These are phyloP conservation scores for Alternaria triticina DNA, from an alignment of 2,329 filamentous ascomycete genomes.

Conservation along the genomic window DNA sequence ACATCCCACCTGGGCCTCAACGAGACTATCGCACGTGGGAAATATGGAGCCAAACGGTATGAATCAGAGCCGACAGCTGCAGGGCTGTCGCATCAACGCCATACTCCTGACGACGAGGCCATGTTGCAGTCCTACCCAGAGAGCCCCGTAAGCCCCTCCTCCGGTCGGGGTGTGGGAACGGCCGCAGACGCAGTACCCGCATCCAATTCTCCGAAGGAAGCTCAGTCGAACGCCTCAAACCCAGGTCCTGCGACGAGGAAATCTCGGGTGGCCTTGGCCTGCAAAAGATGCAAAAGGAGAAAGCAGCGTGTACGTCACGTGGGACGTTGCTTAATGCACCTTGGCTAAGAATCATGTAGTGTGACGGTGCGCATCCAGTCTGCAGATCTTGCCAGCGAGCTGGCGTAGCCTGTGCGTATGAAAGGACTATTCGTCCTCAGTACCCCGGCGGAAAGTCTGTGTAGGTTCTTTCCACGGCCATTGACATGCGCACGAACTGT, in stretches of 20 bases:
- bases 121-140: slow-evolving; percentile 11
- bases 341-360: slow-evolving; percentile 18
- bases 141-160: slow-evolving; percentile 4
- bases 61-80: neutral
- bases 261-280: slow-evolving; percentile 31
- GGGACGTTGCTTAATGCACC: neutral
- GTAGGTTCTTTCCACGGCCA: slow-evolving; percentile 13
- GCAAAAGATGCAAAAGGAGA: slow-evolving; percentile 34
- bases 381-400: slow-evolving; percentile 29
- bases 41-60: neutral
- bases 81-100: slow-evolving; percentile 1
- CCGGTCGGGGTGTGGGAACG: neutral
- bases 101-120: neutral
- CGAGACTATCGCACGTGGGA: neutral
- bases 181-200: neutral
- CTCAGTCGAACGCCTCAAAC: slow-evolving; percentile 1
- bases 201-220: slow-evolving; percentile 12
- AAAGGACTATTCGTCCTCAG: slow-evolving; percentile 31
- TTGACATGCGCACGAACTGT: neutral
- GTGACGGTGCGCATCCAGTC: slow-evolving; percentile 30
- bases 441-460: slow-evolving; percentile 37
- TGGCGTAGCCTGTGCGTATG: slow-evolving; percentile 30
- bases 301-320: slow-evolving; percentile 32
- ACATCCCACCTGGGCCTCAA: neutral
- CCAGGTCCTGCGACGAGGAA: slow-evolving; percentile 14